Percentiles rank a stretch among this genome's conserved stretches.
Evolutionary conservation across 441 rosid species (phyloP).

Genomic region (Kokia cookei): DNA sequence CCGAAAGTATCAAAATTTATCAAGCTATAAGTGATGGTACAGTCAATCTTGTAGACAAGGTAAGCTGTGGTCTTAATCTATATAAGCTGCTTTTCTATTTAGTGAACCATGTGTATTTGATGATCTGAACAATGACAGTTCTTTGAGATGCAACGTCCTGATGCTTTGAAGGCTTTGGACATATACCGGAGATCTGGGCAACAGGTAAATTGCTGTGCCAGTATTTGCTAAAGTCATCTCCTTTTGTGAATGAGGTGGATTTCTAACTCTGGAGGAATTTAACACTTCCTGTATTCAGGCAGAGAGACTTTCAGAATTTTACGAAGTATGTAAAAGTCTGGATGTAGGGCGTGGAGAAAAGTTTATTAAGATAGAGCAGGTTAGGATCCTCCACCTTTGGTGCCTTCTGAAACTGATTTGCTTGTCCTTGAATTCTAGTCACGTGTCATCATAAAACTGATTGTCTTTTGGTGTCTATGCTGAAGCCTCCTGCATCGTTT

Average conservation of each 20-base stretch:
- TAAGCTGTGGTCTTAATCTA: conserved; percentile 20
- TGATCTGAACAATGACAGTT: conserved; percentile 46
- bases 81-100: conserved; percentile 8
- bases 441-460: neutral
- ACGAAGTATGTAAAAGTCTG: conserved; percentile 84
- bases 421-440: neutral
- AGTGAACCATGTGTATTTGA: conserved; percentile 5
- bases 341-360: conserved; percentile 82
- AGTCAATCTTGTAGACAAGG: conserved; percentile 80
- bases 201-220: conserved; percentile 46
- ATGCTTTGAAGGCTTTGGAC: conserved; percentile 80
- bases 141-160: conserved; percentile 91
- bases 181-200: conserved; percentile 84
- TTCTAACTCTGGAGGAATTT: neutral
- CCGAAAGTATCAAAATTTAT: conserved; percentile 70
- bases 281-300: conserved; percentile 45
- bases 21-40: conserved; percentile 74
- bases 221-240: neutral
- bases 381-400: conserved; percentile 16
- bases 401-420: conserved; percentile 6
- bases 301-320: conserved; percentile 91
- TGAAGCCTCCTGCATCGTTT: conserved; percentile 91
- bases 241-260: neutral
- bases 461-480: conserved; percentile 16
- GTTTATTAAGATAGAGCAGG: conserved; percentile 94